A percentile compares a stretch with the other conserved stretches of the same genome.
Conservation (phyloP, 2,329 filamentous ascomycete genomes). For the Neonectria faginata region DNA sequence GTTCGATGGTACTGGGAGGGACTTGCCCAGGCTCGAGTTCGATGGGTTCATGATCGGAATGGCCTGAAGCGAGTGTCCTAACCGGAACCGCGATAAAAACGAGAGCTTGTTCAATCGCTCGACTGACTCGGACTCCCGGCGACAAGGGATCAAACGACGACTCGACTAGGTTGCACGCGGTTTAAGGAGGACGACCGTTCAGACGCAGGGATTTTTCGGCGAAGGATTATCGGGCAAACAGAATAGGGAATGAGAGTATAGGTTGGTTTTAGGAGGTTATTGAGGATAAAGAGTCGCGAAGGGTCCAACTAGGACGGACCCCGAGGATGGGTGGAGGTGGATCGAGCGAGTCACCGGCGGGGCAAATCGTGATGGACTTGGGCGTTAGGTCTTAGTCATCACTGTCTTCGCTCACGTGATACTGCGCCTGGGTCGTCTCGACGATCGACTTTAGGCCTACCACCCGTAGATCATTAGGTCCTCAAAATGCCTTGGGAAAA, state of each 20-base stretch:
- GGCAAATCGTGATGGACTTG: constrained; percentile 52
- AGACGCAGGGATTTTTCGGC: background rate
- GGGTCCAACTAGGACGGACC: constrained; percentile 53
- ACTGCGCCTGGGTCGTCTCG: background rate
- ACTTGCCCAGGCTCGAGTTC: constrained; percentile 60
- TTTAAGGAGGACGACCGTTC: background rate
- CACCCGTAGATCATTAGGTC: background rate
- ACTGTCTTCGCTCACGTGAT: constrained; percentile 25
- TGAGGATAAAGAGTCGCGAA: constrained; percentile 38
- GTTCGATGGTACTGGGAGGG: constrained; percentile 59
- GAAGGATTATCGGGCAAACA: constrained; percentile 4
- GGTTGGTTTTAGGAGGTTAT: constrained; percentile 27
- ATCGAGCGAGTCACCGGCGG: constrained; percentile 52
- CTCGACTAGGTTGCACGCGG: background rate
- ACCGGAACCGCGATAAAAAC: constrained; percentile 16
- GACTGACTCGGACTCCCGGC: constrained; percentile 17
- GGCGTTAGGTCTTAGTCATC: constrained; percentile 41
- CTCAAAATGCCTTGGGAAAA: background rate
- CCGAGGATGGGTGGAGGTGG: constrained; percentile 49
- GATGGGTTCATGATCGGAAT: constrained; percentile 51
- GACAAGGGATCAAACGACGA: constrained; percentile 4
- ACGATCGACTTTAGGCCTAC: background rate
- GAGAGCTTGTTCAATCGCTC: constrained; percentile 25
- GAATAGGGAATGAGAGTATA: constrained; percentile 21
- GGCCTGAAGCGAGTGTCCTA: background rate